A percentile compares a stretch with the other conserved stretches of the same genome.
Conservation (phyloP, 2,329 filamentous ascomycete species). For the Coniochaeta sp. region DNA sequence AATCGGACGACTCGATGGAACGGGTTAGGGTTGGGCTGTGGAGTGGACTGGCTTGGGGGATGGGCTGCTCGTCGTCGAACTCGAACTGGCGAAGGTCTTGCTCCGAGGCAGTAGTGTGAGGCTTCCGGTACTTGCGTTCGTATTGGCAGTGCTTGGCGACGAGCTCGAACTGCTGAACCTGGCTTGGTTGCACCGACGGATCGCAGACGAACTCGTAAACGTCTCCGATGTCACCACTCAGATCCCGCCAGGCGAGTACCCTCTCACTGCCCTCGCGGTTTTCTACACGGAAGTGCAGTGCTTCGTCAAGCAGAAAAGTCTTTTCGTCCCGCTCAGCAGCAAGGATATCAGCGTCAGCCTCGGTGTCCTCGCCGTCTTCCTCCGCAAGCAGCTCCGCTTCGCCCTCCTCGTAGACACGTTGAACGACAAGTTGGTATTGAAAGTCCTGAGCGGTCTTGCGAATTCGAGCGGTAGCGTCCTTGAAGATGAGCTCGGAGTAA, state of each 20-base stretch:
- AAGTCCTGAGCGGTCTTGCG: slow-evolving; percentile 90
- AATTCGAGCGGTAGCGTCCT: slow-evolving; percentile 88
- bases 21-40: slow-evolving; percentile 49
- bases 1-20: slow-evolving; percentile 50
- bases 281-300: slow-evolving; percentile 32
- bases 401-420: slow-evolving; percentile 94
- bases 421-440: slow-evolving; percentile 94
- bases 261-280: slow-evolving; percentile 72
- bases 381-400: slow-evolving; percentile 88
- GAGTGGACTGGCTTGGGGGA: slow-evolving; percentile 56
- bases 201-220: slow-evolving; percentile 99
- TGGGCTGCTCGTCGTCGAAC: slow-evolving; percentile 59
- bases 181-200: slow-evolving; percentile 55
- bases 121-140: slow-evolving; percentile 87
- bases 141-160: slow-evolving; percentile 91
- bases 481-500: slow-evolving; percentile 98
- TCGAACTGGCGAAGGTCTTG: slow-evolving; percentile 76
- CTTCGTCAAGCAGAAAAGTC: slow-evolving; percentile 41
- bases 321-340: slow-evolving; percentile 88
- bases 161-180: slow-evolving; percentile 73
- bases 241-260: slow-evolving; percentile 87
- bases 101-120: slow-evolving; percentile 71
- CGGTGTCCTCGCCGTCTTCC: slow-evolving; percentile 78
- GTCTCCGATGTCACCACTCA: slow-evolving; percentile 89
- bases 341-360: slow-evolving; percentile 67